Percentiles rank a stretch among this genome's conserved stretches.
phyloP scores from a whole-genome alignment of 2,329 filamentous ascomycete species.

The Triangularia verruculosa region DNA sequence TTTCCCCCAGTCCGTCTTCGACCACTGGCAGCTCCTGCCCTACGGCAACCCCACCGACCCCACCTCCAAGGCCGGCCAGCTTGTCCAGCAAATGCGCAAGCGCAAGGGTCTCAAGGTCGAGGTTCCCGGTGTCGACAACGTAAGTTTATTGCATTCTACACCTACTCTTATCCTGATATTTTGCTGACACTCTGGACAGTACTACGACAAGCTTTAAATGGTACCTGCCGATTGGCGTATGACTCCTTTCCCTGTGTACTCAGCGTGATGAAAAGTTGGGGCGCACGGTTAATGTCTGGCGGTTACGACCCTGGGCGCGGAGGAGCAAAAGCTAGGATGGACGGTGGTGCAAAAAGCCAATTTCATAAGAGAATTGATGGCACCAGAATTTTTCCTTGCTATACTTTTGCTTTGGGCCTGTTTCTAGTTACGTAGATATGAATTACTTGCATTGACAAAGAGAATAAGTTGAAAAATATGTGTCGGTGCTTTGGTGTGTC shows the following conservation, averaged over 20 bases:
- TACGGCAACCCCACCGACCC: constrained; percentile 88
- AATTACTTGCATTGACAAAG: constrained; percentile 29
- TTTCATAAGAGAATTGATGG: constrained; percentile 36
- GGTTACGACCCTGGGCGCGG: constrained; percentile 21
- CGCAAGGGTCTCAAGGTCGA: constrained; percentile 99
- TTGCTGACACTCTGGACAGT: constrained; percentile 57
- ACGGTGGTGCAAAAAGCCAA: constrained; percentile 33
- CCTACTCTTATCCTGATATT: not conserved
- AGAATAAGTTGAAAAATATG: not conserved
- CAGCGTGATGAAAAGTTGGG: constrained; percentile 22
- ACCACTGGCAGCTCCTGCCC: constrained; percentile 96
- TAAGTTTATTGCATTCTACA: constrained; percentile 53
- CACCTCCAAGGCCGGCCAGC: constrained; percentile 75
- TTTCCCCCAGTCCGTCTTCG: constrained; percentile 98
- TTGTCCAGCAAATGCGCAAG: constrained; percentile 91
- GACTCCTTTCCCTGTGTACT: constrained; percentile 42
- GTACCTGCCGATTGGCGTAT: constrained; percentile 43
- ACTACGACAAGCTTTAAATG: constrained; percentile 98
- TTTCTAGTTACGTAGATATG: constrained; percentile 46
- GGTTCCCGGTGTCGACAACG: constrained; percentile 91
- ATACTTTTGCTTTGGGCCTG: constrained; percentile 33
- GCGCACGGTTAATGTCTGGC: constrained; percentile 11
- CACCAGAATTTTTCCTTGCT: constrained; percentile 35
- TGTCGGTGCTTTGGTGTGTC: not conserved
- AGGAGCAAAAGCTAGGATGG: constrained; percentile 17